A percentile compares a stretch with the other conserved stretches of the same genome.
Evolutionary conservation across 805 yeast species (phyloP).

Genomic region (Barnettozyma botsteinii): DNA sequence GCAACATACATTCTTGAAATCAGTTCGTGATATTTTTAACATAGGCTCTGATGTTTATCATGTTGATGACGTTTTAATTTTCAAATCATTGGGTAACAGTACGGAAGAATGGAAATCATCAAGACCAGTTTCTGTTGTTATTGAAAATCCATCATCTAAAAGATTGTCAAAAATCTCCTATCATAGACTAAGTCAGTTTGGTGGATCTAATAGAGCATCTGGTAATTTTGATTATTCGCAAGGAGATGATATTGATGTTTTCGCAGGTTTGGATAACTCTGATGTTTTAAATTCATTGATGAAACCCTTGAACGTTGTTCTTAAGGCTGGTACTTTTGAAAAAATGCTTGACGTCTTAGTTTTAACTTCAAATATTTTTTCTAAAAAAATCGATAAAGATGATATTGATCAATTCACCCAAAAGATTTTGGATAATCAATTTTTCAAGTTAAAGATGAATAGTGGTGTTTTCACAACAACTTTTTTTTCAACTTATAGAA

Average conservation of each 20-base stretch:
- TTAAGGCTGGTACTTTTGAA: slow-evolving; percentile 68
- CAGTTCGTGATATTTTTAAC: slow-evolving; percentile 58
- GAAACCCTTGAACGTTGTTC: slow-evolving; percentile 38
- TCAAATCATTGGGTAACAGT: slow-evolving; percentile 46
- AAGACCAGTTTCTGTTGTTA: slow-evolving; percentile 41
- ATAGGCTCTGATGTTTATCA: slow-evolving; percentile 53
- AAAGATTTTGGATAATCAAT: slow-evolving; percentile 33
- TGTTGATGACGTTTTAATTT: slow-evolving; percentile 48
- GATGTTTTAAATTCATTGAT: slow-evolving; percentile 20
- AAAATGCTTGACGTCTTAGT: slow-evolving; percentile 76
- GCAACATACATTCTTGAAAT: slow-evolving; percentile 46
- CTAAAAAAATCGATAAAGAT: slow-evolving; percentile 34
- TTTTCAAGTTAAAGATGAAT: slow-evolving; percentile 50
- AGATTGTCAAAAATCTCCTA: slow-evolving; percentile 35
- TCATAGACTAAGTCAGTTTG: slow-evolving; percentile 18
- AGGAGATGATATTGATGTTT: slow-evolving; percentile 28
- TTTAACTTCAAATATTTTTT: slow-evolving; percentile 58
- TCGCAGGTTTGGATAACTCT: slow-evolving; percentile 28
- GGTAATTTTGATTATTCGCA: slow-evolving; percentile 26
- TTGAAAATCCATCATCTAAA: slow-evolving; percentile 40
- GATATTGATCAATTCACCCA: slow-evolving; percentile 38
- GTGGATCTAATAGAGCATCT: slow-evolving; percentile 20
- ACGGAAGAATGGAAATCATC: slow-evolving; percentile 25
- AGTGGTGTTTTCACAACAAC: slow-evolving; percentile 59
- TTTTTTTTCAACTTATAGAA: slow-evolving; percentile 63